Evolutionary conservation across 768 basidiomycete genomes (phyloP), one percentile per base, ranked within the genome.

Genomic region (Mycena vitilis): DNA sequence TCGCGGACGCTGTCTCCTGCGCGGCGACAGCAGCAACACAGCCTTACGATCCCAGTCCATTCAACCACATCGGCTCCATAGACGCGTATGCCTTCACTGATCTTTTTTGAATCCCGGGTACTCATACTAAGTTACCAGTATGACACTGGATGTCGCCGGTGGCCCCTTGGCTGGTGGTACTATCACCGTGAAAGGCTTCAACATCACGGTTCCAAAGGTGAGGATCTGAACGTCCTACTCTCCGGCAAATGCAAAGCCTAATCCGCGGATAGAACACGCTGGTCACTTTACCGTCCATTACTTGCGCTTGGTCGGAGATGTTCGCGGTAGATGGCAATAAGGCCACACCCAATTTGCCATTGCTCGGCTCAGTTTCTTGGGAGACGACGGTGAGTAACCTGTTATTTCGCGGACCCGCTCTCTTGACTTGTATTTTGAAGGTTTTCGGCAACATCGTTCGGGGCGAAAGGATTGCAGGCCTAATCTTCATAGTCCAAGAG

Each of bases 291-390:
- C 65, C 65, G 5, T 66, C 65, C 2, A 66, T 66, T 42, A 49
- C 51, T 2, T 10, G 16, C n/a, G 58, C 65, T 3, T 66, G 65
- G 65, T 56, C 58, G 7, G 65, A 66, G 40, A 16, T 66, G 30
- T 66, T 66, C 9, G 36, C 22, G 13, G 34, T 45, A 3, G 44
- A 45, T 18, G 18, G 18, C 44, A 11, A 45, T 0, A 34, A 22
- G 8, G 25, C 38, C 2, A 23, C 20, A 9, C 66, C 66, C 22
- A 47, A 60, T 4, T 12, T 67, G 15, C 66, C 66, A 8, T 44
- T 55, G 9, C 40, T 67, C 30, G 66, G 66, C 23, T 23, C 44
- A 4, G 60, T 67, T 36, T 67, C 66, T 13, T 67, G 66, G 66
- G 54, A 67, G 37, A 49, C 60, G 22, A 67, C 25, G 0, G 66